Evolutionary conservation across 2,329 filamentous ascomycete genomes (phyloP), one percentile per base, ranked within the genome.

Genomic region (Fusarium sp.): DNA sequence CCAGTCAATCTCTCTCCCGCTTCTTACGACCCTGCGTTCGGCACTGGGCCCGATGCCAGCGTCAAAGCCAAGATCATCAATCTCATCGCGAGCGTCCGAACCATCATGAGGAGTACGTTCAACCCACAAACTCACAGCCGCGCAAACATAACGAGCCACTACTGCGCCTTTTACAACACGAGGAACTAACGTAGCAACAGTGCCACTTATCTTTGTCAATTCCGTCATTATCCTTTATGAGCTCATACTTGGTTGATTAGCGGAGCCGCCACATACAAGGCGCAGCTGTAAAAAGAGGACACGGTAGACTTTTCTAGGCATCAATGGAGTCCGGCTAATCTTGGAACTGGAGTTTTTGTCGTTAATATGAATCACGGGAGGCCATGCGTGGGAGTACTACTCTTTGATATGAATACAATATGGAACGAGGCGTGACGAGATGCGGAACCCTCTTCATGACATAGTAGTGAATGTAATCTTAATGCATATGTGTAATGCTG

Each of bases 61-160:
- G 87, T 97, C 77, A 95, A 96, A 83, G 92, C 92, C 57, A 96
- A 96, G 82, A 87, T 95, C 45, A 92, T 98, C 77, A 94, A 97
- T 81, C 84, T 98, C 78, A 96, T 98, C 74, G 93, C 93, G 39
- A 96, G 93, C 78, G 92, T 98, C 76, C 88, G 95, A 82, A 97
- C 94, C 64, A 86, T 98, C 60, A 97, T 97, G 94, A 90, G 95
- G 85, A 94, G 95, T 98, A 77, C 58, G 81, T 35, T 63, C 25
- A 45, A 38, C 38, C 16, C 29, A 35, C 23, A 25, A 29, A 27
- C 27, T n/a, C 23, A 44, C n/a, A 11, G 5, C 41, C 44, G 44
- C 44, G 38, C 38, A n/a, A 46, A 15, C 52, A 33, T 19, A 41
- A 35, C 7, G 19, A 49, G 37, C 31, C 27, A 29, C 48, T 37